phyloP scores from a whole-genome alignment of 257 asterid genomes.

The Fraxinus anomala region DNA sequence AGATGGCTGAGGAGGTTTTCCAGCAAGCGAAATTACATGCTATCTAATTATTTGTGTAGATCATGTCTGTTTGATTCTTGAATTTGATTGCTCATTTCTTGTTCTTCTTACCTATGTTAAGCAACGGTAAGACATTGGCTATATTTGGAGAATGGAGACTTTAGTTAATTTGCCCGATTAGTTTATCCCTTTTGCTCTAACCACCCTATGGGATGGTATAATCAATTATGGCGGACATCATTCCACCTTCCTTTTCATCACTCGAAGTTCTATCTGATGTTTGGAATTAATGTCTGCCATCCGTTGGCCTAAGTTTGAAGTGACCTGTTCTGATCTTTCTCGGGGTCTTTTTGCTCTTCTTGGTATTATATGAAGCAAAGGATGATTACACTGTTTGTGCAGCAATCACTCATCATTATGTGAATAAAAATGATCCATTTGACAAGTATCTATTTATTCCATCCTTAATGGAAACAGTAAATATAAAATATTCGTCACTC shows the following conservation, averaged over 20 bases:
- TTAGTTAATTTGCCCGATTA: conserved; percentile 24
- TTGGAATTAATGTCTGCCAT: neutral
- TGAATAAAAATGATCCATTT: neutral
- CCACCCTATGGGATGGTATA: conserved; percentile 10
- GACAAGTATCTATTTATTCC: neutral
- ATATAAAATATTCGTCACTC: neutral
- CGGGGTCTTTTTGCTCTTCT: conserved; percentile 14
- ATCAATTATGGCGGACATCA: conserved; percentile 18
- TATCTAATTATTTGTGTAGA: conserved; percentile 6
- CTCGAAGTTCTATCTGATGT: neutral
- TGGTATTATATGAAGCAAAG: conserved; percentile 26
- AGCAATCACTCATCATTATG: conserved; percentile 11
- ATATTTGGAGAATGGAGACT: conserved; percentile 24
- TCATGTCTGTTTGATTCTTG: neutral
- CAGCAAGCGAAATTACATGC: neutral
- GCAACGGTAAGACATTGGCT: conserved; percentile 8
- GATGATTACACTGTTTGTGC: conserved; percentile 19
- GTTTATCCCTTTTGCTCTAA: conserved; percentile 12
- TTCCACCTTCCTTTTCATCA: conserved; percentile 3
- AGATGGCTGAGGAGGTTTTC: conserved; percentile 8
- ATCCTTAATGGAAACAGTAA: neutral
- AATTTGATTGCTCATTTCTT: neutral
- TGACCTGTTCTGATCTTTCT: conserved; percentile 25
- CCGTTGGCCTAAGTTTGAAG: conserved; percentile 21
- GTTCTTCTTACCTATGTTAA: neutral